Conservation (phyloP, 768 basidiomycete genomes). For the Coprinopsis strossmayeri region DNA sequence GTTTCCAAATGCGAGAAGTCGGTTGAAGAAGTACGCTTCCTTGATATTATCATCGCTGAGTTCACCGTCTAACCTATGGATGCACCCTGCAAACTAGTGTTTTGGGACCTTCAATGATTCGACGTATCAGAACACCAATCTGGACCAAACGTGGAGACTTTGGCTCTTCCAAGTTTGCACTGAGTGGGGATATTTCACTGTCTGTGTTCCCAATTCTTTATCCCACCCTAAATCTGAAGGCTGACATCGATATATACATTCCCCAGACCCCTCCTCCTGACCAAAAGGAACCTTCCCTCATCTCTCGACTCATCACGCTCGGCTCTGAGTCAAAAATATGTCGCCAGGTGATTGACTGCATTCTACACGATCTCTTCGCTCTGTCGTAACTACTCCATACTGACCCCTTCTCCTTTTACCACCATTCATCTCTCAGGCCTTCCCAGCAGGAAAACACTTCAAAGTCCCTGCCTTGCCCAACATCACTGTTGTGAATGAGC, state of each 20-base stretch:
- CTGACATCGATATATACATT: neutral
- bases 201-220: constrained; percentile 24
- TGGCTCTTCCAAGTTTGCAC: constrained; percentile 94
- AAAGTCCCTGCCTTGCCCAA: constrained; percentile 69
- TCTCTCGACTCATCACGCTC: constrained; percentile 65
- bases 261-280: constrained; percentile 72
- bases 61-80: neutral
- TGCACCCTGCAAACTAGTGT: constrained; percentile 43
- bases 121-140: constrained; percentile 51
- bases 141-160: constrained; percentile 74
- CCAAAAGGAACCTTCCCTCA: constrained; percentile 61
- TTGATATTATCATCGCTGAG: neutral
- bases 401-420: neutral
- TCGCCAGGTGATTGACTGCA: constrained; percentile 18
- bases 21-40: constrained; percentile 3
- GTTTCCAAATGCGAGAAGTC: constrained; percentile 8
- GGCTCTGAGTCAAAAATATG: constrained; percentile 32
- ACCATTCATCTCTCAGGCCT: constrained; percentile 27
- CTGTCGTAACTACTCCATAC: too few relatives aligned
- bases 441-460: constrained; percentile 71
- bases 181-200: constrained; percentile 93
- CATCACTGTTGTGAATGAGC: constrained; percentile 70
- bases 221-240: neutral
- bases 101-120: constrained; percentile 77
- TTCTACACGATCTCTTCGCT: too few relatives aligned